These are phyloP conservation scores for Ceratobasidium sp. DNA, from an alignment of 1,284 basidiomycete genomes.

Conservation along the genomic window DNA sequence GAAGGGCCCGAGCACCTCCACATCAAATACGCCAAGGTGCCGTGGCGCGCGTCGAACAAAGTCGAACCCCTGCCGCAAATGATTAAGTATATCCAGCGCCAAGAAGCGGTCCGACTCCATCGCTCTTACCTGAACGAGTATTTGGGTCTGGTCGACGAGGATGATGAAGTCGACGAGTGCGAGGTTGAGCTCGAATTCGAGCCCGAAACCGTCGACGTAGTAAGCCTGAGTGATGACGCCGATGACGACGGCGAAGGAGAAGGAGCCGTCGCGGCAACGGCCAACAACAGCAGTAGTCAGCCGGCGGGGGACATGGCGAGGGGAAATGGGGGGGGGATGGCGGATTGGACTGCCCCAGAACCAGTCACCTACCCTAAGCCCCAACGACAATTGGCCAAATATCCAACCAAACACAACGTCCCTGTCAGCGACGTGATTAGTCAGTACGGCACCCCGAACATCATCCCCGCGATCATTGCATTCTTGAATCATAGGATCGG, in stretches of 20 bases:
- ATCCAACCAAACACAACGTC: background rate
- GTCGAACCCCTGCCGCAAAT: constrained; percentile 18
- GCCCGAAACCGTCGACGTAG: background rate
- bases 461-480: background rate
- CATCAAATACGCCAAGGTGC: constrained; percentile 22
- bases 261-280: no score
- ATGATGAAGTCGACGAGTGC: background rate
- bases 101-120: constrained; percentile 14
- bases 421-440: background rate
- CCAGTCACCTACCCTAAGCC: constrained; percentile 11
- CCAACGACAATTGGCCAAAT: background rate
- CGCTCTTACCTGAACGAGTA: constrained; percentile 13
- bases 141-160: background rate
- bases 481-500: background rate
- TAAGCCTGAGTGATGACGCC: background rate
- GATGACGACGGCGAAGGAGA: background rate
- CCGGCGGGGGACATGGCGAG: background rate
- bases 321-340: background rate
- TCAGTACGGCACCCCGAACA: background rate
- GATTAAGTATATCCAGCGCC: constrained; percentile 6
- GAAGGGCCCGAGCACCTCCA: constrained; percentile 46
- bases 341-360: background rate
- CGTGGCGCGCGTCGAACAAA: constrained; percentile 25
- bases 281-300: no score
- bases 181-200: background rate